Conservation (phyloP, 192 early-diverging fungal species). For the Dissophora ornata region DNA sequence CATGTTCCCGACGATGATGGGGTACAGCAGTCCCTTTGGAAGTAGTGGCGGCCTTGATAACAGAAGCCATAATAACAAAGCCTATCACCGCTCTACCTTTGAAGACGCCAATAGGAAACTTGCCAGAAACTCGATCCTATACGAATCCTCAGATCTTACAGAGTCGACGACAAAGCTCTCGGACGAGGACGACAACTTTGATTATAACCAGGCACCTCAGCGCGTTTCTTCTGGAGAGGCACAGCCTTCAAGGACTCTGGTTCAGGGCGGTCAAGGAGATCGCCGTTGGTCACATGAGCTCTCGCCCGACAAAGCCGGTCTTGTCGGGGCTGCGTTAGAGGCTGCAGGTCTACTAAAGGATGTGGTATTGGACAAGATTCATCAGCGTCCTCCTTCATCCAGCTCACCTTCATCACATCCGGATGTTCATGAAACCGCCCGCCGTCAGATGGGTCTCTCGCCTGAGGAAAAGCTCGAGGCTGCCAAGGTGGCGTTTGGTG, state of each 20-base stretch:
- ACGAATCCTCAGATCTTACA: constrained; percentile 32
- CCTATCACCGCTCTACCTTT: not conserved
- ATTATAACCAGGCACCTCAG: too few relatives aligned
- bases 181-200: not conserved
- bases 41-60: not conserved
- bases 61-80: constrained; percentile 2
- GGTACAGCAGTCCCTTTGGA: constrained; percentile 12
- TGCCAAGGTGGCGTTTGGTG: constrained; percentile 39
- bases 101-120: constrained; percentile 15
- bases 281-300: constrained; percentile 51
- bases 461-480: constrained; percentile 26
- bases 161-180: constrained; percentile 12
- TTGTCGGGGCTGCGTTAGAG: constrained; percentile 23
- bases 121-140: constrained; percentile 44
- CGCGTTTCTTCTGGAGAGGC: too few relatives aligned
- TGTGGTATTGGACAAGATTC: constrained; percentile 46
- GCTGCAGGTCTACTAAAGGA: constrained; percentile 41
- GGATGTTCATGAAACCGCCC: not conserved
- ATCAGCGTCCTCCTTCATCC: constrained; percentile 12
- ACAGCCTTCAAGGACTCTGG: constrained; percentile 23
- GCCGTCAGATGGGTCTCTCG: not conserved
- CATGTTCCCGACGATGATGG: constrained; percentile 33
- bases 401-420: not conserved
- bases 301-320: constrained; percentile 48
- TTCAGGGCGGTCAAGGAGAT: constrained; percentile 35